A percentile compares a stretch with the other conserved stretches of the same genome.
Evolutionary conservation across 2,329 filamentous ascomycete genomes (phyloP).

Genomic region (Exophiala sp.): DNA sequence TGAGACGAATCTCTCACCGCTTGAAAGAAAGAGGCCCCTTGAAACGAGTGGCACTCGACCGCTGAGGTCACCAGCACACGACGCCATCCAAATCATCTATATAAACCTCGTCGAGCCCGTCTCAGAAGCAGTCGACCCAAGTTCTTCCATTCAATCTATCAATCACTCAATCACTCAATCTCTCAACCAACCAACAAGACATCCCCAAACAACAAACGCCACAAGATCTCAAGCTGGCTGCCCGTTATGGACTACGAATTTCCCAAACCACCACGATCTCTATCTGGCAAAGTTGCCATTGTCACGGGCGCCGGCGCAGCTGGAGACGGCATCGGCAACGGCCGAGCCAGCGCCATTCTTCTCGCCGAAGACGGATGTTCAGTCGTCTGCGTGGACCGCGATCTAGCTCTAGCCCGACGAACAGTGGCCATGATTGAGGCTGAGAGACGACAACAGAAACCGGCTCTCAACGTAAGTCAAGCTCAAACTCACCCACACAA

Average conservation of each 20-base stretch:
- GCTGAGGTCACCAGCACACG: too few relatives aligned
- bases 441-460: slow-evolving; percentile 26
- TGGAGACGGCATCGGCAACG: slow-evolving; percentile 56
- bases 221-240: background rate
- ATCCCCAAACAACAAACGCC: background rate
- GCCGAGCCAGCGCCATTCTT: slow-evolving; percentile 53
- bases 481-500: too few relatives aligned
- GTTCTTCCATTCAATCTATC: too few relatives aligned
- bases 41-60: too few relatives aligned
- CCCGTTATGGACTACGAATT: slow-evolving; percentile 15
- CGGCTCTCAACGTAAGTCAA: too few relatives aligned
- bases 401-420: slow-evolving; percentile 45
- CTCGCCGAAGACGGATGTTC: slow-evolving; percentile 54
- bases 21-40: too few relatives aligned
- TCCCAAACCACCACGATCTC: slow-evolving; percentile 25
- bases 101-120: too few relatives aligned
- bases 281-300: slow-evolving; percentile 39
- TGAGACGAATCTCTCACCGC: too few relatives aligned
- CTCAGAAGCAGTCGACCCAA: too few relatives aligned
- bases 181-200: background rate
- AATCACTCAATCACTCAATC: too few relatives aligned
- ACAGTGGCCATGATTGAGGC: slow-evolving; percentile 51
- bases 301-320: slow-evolving; percentile 55
- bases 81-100: too few relatives aligned
- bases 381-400: slow-evolving; percentile 55